Conservation (phyloP, 192 early-diverging fungal genomes). For the Hyaloraphidium curvatum region DNA sequence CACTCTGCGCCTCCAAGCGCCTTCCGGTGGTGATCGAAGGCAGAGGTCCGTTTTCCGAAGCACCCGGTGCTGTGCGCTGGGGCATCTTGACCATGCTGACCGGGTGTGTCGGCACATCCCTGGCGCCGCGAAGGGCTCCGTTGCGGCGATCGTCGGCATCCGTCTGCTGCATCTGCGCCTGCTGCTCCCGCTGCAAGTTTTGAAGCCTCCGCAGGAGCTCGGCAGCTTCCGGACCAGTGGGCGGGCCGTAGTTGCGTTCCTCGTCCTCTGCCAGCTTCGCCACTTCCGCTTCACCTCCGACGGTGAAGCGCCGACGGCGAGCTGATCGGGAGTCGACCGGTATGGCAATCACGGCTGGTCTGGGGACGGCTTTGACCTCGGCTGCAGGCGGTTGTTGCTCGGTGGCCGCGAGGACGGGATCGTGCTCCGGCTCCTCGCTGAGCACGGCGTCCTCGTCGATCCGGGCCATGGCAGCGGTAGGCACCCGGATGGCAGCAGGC, state of each 20-base stretch:
- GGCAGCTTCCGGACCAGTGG: conserved; percentile 10
- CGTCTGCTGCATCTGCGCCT: background rate
- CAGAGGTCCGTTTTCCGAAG: no score
- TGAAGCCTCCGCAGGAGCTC: conserved; percentile 17
- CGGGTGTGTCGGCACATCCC: no score
- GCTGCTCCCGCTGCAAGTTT: conserved; percentile 3
- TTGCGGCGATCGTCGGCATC: background rate
- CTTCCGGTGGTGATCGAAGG: conserved; percentile 9
- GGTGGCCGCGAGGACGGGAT: background rate
- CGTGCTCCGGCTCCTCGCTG: background rate
- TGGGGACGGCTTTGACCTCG: background rate
- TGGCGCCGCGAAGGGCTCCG: background rate
- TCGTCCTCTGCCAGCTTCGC: conserved; percentile 23
- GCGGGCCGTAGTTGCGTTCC: no score
- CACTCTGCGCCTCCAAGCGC: no score
- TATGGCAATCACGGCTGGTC: background rate
- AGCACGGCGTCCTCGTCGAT: conserved; percentile 3
- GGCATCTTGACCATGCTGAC: no score
- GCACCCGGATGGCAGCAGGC: no score
- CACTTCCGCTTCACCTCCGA: conserved; percentile 26
- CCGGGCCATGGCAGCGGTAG: background rate
- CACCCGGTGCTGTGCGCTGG: no score
- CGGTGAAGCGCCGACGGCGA: conserved; percentile 19
- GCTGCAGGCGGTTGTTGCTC: conserved; percentile 6
- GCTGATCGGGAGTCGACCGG: background rate